phyloP scores from a whole-genome alignment of 352 stramenopile genomes.

The Plasmopara muralis region DNA sequence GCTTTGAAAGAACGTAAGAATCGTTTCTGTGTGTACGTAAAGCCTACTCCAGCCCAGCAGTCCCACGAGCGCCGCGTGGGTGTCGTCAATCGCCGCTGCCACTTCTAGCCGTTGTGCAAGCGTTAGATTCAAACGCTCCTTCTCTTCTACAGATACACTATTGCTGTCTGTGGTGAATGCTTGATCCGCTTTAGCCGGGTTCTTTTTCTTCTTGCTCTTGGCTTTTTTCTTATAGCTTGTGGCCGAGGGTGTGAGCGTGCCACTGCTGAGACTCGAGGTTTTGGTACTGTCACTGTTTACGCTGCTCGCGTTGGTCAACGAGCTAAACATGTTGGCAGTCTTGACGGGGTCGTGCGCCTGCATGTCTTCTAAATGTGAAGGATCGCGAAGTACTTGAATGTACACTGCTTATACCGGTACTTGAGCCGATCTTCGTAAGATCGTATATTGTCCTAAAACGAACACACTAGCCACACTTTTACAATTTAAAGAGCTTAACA shows the following conservation, averaged over 20 bases:
- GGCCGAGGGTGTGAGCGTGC: slow-evolving; percentile 19
- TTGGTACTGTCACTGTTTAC: slow-evolving; percentile 22
- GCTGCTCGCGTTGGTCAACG: slow-evolving; percentile 20
- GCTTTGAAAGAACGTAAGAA: slow-evolving; percentile 66
- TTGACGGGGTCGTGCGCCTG: slow-evolving; percentile 26
- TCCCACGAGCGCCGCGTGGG: slow-evolving; percentile 64
- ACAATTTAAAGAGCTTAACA: no score
- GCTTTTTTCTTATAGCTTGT: slow-evolving; percentile 13
- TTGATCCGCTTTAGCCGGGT: slow-evolving; percentile 12
- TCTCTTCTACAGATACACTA: slow-evolving; percentile 2
- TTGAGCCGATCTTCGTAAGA: no score
- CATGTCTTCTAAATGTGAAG: slow-evolving; percentile 26
- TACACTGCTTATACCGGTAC: slow-evolving; percentile 7
- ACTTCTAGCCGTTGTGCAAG: slow-evolving; percentile 55
- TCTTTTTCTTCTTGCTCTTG: slow-evolving; percentile 33
- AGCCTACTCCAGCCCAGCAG: slow-evolving; percentile 68
- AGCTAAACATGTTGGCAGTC: slow-evolving; percentile 37
- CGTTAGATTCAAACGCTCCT: slow-evolving; percentile 40
- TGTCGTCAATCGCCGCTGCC: slow-evolving; percentile 53
- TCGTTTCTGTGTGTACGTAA: slow-evolving; percentile 54
- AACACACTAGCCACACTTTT: no score
- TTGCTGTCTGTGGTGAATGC: not conserved
- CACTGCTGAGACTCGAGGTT: slow-evolving; percentile 9
- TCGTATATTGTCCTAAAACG: no score
- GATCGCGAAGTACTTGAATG: slow-evolving; percentile 2